Evolutionary conservation across 768 basidiomycete species (phyloP).

Genomic region (Tylopilus cervinicoccineus): DNA sequence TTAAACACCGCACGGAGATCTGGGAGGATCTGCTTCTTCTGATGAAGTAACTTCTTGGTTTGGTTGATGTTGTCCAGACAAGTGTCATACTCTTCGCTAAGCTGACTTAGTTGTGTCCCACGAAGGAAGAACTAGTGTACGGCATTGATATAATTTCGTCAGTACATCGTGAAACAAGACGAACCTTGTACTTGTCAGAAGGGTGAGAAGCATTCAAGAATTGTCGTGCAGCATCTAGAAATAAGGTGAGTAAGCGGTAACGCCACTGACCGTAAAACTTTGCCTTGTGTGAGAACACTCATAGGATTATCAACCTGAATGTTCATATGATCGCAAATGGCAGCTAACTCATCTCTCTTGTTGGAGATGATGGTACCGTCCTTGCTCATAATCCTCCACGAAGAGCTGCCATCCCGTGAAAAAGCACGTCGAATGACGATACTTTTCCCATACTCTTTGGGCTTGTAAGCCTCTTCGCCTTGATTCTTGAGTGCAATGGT

Average conservation of each 20-base stretch:
- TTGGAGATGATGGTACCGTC: constrained; percentile 63
- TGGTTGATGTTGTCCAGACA: constrained; percentile 70
- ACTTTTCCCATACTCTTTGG: constrained; percentile 77
- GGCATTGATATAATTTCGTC: background rate
- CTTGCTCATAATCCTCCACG: constrained; percentile 79
- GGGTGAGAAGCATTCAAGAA: constrained; percentile 84
- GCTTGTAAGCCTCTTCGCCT: constrained; percentile 86
- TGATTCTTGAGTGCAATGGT: constrained; percentile 83
- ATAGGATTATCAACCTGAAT: constrained; percentile 96
- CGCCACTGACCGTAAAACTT: background rate
- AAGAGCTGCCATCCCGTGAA: constrained; percentile 65
- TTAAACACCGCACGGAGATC: constrained; percentile 61
- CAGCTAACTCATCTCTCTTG: constrained; percentile 80
- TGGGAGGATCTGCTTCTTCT: constrained; percentile 75
- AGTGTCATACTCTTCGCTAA: constrained; percentile 80
- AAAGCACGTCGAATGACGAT: constrained; percentile 85
- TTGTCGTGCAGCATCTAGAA: constrained; percentile 42
- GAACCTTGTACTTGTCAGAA: constrained; percentile 84
- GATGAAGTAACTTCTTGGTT: constrained; percentile 59
- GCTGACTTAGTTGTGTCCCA: constrained; percentile 87
- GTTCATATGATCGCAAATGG: constrained; percentile 93
- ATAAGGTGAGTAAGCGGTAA: background rate
- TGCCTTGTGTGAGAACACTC: constrained; percentile 89
- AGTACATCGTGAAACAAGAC: constrained; percentile 8
- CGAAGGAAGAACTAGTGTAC: constrained; percentile 79